phyloP scores from a whole-genome alignment of 352 stramenopile genomes.

The Phytophthora chlamydospora region DNA sequence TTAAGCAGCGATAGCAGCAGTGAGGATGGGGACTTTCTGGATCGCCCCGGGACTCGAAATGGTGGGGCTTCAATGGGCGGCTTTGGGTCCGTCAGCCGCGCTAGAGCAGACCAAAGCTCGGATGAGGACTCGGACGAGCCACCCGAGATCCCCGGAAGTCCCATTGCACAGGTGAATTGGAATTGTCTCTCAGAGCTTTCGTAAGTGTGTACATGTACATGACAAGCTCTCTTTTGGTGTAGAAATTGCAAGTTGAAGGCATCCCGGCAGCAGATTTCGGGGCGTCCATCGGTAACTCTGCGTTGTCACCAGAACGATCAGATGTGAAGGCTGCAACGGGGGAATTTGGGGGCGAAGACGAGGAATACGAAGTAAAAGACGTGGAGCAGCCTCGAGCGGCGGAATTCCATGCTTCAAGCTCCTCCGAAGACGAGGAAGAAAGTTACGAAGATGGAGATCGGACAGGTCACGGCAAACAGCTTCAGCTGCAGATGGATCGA shows the following conservation, averaged over 20 bases:
- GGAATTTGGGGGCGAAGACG: conserved; percentile 24
- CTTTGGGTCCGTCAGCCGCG: conserved; percentile 4
- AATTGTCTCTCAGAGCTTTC: too few species aligned
- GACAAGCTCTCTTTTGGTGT: background rate
- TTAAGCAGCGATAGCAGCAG: conserved; percentile 25
- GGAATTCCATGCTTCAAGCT: conserved; percentile 67
- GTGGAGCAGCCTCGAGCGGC: conserved; percentile 53
- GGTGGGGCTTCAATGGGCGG: conserved; percentile 1
- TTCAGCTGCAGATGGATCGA: conserved; percentile 20
- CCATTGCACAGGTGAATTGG: conserved; percentile 41
- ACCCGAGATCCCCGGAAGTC: conserved; percentile 75
- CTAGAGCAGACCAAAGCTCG: conserved; percentile 12
- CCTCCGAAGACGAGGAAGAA: conserved; percentile 50
- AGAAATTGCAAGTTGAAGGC: conserved; percentile 21
- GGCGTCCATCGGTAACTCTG: background rate
- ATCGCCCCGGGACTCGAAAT: background rate
- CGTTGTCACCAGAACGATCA: conserved; percentile 6
- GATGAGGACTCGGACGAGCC: conserved; percentile 52
- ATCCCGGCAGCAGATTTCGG: conserved; percentile 11
- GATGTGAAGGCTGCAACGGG: conserved; percentile 1
- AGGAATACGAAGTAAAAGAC: conserved; percentile 70
- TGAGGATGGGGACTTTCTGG: conserved; percentile 12
- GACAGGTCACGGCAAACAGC: conserved; percentile 8
- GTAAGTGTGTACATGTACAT: background rate
- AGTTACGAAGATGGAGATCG: conserved; percentile 16